Conservation (phyloP, 306 rosid species). For the Crataegus laevigata region DNA sequence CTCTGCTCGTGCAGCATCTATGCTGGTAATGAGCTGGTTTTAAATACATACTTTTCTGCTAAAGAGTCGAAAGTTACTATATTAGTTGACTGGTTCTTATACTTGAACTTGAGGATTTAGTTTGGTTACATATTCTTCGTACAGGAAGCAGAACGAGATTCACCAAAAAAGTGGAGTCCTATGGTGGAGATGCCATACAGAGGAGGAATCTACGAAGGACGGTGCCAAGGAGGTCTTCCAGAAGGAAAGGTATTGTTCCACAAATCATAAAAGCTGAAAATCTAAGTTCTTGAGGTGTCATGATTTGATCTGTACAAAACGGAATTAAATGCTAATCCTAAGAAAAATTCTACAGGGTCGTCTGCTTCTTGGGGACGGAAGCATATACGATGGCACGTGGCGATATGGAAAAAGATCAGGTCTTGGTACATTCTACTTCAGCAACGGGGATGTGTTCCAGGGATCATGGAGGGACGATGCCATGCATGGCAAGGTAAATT, state of each 20-base stretch:
- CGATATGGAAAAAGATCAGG: conserved; percentile 90
- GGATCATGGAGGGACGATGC: conserved; percentile 98
- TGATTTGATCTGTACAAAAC: neutral
- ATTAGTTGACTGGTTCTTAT: neutral
- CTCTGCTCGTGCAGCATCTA: conserved; percentile 85
- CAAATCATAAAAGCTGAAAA: neutral
- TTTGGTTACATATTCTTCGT: conserved; percentile 10
- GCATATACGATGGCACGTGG: conserved; percentile 92
- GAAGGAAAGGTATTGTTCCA: conserved; percentile 73
- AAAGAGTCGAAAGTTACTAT: neutral
- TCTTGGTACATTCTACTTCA: conserved; percentile 74
- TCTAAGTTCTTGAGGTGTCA: neutral
- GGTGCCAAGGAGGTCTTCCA: conserved; percentile 97
- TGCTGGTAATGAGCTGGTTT: conserved; percentile 58
- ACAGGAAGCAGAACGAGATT: conserved; percentile 92
- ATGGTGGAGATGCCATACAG: conserved; percentile 78
- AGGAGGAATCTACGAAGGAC: conserved; percentile 81
- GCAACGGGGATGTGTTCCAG: conserved; percentile 89
- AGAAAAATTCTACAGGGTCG: conserved; percentile 56
- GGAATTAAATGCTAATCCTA: conserved; percentile 8
- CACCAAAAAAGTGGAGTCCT: conserved; percentile 83
- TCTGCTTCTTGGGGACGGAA: conserved; percentile 69
- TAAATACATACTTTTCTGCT: neutral
- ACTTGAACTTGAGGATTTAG: conserved; percentile 13
- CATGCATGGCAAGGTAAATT: conserved; percentile 84